phyloP scores from a whole-genome alignment of 768 basidiomycete species.

The Tephrocybe sp. region DNA sequence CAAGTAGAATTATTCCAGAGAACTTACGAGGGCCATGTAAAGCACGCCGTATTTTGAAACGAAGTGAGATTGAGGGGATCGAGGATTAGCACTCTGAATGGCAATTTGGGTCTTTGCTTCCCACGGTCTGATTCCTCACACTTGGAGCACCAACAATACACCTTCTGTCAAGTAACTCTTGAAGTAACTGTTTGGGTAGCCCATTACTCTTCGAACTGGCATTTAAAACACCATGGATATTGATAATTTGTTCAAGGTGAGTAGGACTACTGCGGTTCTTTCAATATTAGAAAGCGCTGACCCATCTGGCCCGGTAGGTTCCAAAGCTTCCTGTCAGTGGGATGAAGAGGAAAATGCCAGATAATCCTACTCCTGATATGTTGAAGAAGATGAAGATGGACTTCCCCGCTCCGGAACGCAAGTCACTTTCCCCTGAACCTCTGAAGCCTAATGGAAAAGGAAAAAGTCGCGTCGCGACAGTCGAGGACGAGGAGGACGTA shows the following conservation, averaged over 20 bases:
- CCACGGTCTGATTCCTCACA: no score
- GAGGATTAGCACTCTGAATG: no score
- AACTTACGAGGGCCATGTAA: no score
- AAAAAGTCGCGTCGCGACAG: conserved; percentile 43
- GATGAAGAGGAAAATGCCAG: conserved; percentile 74
- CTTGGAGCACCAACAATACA: no score
- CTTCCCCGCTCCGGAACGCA: conserved; percentile 16
- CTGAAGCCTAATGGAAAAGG: conserved; percentile 17
- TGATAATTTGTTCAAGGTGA: conserved; percentile 53
- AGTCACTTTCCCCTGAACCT: conserved; percentile 7
- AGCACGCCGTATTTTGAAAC: no score
- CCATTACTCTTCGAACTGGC: no score
- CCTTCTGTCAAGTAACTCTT: no score
- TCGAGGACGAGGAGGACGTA: conserved; percentile 66
- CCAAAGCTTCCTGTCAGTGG: conserved; percentile 65
- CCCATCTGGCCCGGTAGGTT: conserved; percentile 38
- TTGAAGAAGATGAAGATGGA: conserved; percentile 78
- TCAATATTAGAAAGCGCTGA: neutral
- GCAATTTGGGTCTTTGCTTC: no score
- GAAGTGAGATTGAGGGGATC: no score
- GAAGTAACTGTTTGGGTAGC: no score
- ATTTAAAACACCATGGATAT: conserved; percentile 49
- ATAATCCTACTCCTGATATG: conserved; percentile 78
- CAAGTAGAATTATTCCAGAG: no score
- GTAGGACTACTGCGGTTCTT: neutral